Evolutionary conservation across 345 rosid species (phyloP).

Genomic region (Carallia pectinifolia): DNA sequence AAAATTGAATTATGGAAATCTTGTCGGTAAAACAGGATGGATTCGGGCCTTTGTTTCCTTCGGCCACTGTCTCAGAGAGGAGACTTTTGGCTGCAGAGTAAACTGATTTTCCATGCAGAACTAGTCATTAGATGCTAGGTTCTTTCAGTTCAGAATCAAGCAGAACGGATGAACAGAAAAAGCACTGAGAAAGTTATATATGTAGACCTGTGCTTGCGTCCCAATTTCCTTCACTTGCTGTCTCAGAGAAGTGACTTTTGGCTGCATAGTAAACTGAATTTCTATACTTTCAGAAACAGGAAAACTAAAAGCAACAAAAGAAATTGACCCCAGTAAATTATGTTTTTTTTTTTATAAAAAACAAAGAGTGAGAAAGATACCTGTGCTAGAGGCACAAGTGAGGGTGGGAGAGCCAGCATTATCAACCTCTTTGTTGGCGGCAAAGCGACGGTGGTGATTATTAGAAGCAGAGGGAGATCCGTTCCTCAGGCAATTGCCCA

Average conservation of each 20-base stretch:
- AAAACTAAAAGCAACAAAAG: background rate
- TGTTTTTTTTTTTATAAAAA: no score
- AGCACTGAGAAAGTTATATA: no score
- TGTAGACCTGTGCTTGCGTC: no score
- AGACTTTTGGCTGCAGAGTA: conserved; percentile 29
- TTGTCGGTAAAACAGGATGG: no score
- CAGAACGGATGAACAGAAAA: no score
- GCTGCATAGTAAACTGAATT: background rate
- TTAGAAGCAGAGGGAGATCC: conserved; percentile 8
- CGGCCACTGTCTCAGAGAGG: conserved; percentile 3
- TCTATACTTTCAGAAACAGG: no score
- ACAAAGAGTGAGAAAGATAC: conserved; percentile 3
- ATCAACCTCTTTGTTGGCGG: no score
- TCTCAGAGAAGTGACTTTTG: conserved; percentile 37
- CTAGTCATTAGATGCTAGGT: no score
- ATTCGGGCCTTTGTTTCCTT: background rate
- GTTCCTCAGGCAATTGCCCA: conserved; percentile 44
- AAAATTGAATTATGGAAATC: no score
- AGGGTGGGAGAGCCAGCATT: background rate
- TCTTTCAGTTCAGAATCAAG: no score
- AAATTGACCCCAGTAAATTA: no score
- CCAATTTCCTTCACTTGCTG: conserved; percentile 30
- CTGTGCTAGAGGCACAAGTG: conserved; percentile 16
- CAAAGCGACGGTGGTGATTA: background rate
- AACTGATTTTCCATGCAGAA: no score